Evolutionary conservation across 768 basidiomycete genomes (phyloP).

Genomic region (button mushroom (Agaricus bisporus)): DNA sequence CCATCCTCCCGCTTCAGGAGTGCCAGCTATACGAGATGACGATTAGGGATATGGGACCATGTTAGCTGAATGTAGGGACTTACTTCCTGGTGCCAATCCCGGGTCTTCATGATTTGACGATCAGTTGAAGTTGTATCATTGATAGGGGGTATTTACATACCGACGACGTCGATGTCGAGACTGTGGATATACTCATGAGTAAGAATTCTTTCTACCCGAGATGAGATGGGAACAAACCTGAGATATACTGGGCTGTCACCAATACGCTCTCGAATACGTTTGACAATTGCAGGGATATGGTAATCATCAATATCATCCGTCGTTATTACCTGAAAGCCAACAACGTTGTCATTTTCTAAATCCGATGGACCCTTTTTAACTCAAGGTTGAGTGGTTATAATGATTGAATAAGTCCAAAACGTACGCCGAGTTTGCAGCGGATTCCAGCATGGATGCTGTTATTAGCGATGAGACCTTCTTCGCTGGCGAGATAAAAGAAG

Average conservation of each 20-base stretch:
- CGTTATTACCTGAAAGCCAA: constrained; percentile 76
- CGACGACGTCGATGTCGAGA: no score
- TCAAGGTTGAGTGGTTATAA: no score
- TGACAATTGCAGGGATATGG: constrained; percentile 63
- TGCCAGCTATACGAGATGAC: constrained; percentile 49
- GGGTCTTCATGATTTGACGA: constrained; percentile 40
- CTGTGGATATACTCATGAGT: no score
- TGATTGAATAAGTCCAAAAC: constrained; percentile 8
- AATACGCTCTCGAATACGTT: constrained; percentile 64
- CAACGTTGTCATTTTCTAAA: constrained; percentile 60
- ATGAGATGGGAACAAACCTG: constrained; percentile 33
- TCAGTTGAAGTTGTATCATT: no score
- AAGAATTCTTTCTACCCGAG: no score
- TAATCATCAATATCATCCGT: constrained; percentile 81
- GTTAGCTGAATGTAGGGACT: constrained; percentile 19
- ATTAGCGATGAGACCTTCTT: constrained; percentile 73
- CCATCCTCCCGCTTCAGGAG: constrained; percentile 83
- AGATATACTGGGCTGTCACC: constrained; percentile 75
- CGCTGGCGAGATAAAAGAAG: constrained; percentile 75
- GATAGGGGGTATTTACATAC: no score
- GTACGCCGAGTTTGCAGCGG: constrained; percentile 57
- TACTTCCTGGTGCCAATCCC: constrained; percentile 72
- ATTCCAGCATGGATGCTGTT: constrained; percentile 87
- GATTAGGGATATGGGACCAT: not conserved
- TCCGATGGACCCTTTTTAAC: constrained; percentile 46